Evolutionary conservation across 805 yeast species (phyloP).

Genomic region (Pichia scutulata): DNA sequence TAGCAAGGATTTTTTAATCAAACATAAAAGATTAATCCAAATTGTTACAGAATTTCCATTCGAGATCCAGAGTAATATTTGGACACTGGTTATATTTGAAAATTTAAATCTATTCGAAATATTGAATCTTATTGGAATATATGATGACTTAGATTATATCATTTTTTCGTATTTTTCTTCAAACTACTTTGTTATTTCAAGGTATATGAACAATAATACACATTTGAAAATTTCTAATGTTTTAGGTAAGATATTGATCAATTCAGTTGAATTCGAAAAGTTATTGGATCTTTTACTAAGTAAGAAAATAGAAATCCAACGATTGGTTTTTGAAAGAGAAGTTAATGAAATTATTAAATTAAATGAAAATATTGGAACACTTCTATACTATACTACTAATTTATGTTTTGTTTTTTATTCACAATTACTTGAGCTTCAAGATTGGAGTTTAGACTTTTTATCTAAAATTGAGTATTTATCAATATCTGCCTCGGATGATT

Average conservation of each 20-base stretch:
- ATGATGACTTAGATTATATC: neutral
- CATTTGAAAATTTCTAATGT: neutral
- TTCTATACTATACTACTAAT: neutral
- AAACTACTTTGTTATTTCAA: slow-evolving; percentile 2
- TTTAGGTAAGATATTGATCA: neutral
- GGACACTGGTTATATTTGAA: slow-evolving; percentile 1
- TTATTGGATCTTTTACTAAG: neutral
- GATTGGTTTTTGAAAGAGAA: slow-evolving; percentile 4
- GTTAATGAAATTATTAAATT: neutral
- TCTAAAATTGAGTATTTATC: slow-evolving; percentile 3
- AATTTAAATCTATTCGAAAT: neutral
- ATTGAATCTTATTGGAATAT: neutral
- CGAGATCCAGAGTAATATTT: slow-evolving; percentile 4
- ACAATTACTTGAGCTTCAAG: slow-evolving; percentile 1
- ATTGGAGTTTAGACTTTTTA: neutral
- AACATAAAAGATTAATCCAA: neutral
- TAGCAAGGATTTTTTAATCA: neutral
- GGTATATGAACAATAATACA: slow-evolving; percentile 1
- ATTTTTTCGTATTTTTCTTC: neutral
- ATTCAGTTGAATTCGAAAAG: neutral
- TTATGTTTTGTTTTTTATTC: slow-evolving; percentile 3
- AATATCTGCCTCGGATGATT: neutral
- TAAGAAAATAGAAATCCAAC: neutral
- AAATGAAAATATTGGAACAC: neutral
- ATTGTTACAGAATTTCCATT: slow-evolving; percentile 1